Evolutionary conservation across 2,329 filamentous ascomycete genomes (phyloP).

Genomic region (Periconia macrospinosa): DNA sequence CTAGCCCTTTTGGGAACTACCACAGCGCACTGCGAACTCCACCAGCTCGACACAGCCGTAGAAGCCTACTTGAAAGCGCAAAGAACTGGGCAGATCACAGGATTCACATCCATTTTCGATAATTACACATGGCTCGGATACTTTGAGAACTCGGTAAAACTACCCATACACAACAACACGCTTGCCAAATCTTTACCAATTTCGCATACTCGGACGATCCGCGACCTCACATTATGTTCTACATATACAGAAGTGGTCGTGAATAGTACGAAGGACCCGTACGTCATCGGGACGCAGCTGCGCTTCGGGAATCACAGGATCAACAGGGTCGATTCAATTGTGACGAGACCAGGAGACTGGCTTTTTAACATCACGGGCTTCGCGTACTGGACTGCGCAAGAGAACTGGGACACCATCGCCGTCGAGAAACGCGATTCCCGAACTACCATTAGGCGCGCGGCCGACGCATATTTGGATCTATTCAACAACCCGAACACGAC

Average conservation of each 20-base stretch:
- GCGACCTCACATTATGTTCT: constrained; percentile 24
- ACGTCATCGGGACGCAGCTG: constrained; percentile 31
- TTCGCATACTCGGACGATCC: constrained; percentile 21
- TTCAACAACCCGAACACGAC: constrained; percentile 19
- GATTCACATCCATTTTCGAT: constrained; percentile 21
- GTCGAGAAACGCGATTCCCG: constrained; percentile 11
- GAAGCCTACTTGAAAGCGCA: constrained; percentile 21
- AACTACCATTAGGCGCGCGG: constrained; percentile 17
- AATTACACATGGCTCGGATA: constrained; percentile 32
- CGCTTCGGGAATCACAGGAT: constrained; percentile 26
- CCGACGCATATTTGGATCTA: constrained; percentile 22
- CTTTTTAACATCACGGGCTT: constrained; percentile 26
- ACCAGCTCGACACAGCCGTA: constrained; percentile 16
- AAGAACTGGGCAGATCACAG: constrained; percentile 11
- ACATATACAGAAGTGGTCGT: constrained; percentile 30
- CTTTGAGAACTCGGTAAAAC: constrained; percentile 24
- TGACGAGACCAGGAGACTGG: constrained; percentile 31
- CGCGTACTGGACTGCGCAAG: constrained; percentile 14
- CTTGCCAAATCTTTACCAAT: constrained; percentile 20
- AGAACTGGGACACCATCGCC: constrained; percentile 21
- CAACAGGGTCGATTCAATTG: constrained; percentile 23
- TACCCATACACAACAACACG: constrained; percentile 17
- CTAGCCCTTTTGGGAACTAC: constrained; percentile 8
- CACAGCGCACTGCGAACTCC: constrained; percentile 19
- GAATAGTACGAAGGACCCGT: constrained; percentile 18